A percentile compares a stretch with the other conserved stretches of the same genome.
Conservation (phyloP, 768 basidiomycete species). For the Zangia roseola region DNA sequence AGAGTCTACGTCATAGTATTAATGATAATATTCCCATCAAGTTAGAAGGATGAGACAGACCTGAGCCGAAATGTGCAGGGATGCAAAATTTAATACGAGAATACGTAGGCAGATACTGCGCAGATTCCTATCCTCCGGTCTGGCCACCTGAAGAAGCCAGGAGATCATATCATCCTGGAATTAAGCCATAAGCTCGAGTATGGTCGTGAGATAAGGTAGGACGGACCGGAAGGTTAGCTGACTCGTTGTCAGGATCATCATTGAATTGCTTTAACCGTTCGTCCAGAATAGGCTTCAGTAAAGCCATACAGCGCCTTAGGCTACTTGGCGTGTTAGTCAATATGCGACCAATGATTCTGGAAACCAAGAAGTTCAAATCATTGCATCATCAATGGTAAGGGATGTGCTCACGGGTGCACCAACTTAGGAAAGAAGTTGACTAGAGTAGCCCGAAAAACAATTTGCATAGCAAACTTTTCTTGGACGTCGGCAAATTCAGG, state of each 20-base stretch:
- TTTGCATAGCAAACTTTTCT: slow-evolving; percentile 35
- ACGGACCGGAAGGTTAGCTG: slow-evolving; percentile 34
- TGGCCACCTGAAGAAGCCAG: slow-evolving; percentile 40
- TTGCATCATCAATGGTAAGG: slow-evolving; percentile 3
- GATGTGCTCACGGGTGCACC: slow-evolving; percentile 32
- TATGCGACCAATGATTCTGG: slow-evolving; percentile 32
- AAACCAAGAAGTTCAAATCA: slow-evolving; percentile 13
- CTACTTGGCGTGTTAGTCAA: slow-evolving; percentile 34
- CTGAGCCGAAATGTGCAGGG: slow-evolving; percentile 35
- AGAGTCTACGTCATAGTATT: slow-evolving; percentile 28
- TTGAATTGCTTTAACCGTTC: slow-evolving; percentile 32
- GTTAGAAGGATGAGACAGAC: slow-evolving; percentile 17
- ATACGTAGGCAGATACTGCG: slow-evolving; percentile 32
- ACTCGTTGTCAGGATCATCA: slow-evolving; percentile 17
- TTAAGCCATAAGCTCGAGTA: slow-evolving; percentile 6
- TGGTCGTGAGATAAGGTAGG: background rate
- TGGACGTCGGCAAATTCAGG: slow-evolving; percentile 35
- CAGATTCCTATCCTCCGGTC: slow-evolving; percentile 27
- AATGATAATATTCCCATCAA: background rate
- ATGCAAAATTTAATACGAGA: slow-evolving; percentile 38
- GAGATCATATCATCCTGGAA: slow-evolving; percentile 39
- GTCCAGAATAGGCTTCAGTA: slow-evolving; percentile 33
- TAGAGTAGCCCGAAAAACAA: slow-evolving; percentile 31
- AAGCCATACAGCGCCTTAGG: slow-evolving; percentile 27
- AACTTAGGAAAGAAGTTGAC: slow-evolving; percentile 35